Base-by-base conservation (phyloP, 1,284 basidiomycete species). In the Spongispora temasekensis region DNA sequence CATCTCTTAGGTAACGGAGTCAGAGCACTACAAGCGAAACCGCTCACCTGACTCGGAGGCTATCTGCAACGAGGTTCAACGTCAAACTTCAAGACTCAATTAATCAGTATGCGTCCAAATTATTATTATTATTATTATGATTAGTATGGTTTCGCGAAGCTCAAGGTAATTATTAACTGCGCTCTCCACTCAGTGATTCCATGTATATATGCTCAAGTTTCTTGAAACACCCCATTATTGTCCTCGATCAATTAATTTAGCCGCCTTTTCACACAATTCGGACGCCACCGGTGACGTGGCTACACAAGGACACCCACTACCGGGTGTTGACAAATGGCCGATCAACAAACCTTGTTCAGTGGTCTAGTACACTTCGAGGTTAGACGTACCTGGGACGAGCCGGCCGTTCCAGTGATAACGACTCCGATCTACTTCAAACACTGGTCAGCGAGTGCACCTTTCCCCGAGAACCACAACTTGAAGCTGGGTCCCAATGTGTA, bases 11-110 rank as follows among this genome's bases (percentile, higher is more conserved):
- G 28, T 48, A 27, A 48, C 27, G 12, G 1, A 48, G 25, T 48
- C 23, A 44, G 15, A 44, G 10, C 23, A 10, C 5, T 19, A 28
- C 25, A 10, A 27, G 25, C 25, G 17, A 48, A 48, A 6, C 28
- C 48, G 19, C 27, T 48, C 8, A 48, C 46, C 8, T 17, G 23
- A 9, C 13, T 13, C 25, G 46, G 31, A 28, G 25, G n/a, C 51
- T 17, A 17, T 31, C 7, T 42, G 56, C 62, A 69, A 66, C 52
- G 67, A 67, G 66, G 65, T n/a, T 9, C 7, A 27, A 42, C 23
- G 21, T 42, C 2, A 17, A 5, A 46, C 19, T 12, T 37, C 21
- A 31, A 19, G 54, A 44, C 31, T 31, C 31, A 53, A 35, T 61
- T 30, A 21, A 52, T n/a, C 35, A 51, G 21, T 21, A 19, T 17